These are phyloP conservation scores for Pythium chondricola DNA, from an alignment of 352 stramenopile species.

Conservation along the genomic window DNA sequence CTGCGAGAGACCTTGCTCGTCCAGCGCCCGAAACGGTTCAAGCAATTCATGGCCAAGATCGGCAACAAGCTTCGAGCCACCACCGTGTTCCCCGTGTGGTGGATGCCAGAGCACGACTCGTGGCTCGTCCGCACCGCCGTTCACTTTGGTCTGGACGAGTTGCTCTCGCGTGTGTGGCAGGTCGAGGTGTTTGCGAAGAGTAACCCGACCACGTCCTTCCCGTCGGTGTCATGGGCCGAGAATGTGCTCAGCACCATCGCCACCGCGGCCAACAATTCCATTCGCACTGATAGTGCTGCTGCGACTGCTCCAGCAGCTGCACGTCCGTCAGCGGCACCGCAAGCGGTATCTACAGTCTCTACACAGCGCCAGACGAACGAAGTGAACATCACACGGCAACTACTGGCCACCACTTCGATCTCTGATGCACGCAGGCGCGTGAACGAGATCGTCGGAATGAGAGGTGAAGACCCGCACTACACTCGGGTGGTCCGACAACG, in stretches of 20 bases:
- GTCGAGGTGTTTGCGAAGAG: conserved; percentile 46
- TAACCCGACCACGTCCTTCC: conserved; percentile 37
- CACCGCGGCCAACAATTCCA: not conserved
- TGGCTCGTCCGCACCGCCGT: conserved; percentile 78
- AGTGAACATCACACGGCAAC: not conserved
- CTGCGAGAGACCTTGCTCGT: conserved; percentile 67
- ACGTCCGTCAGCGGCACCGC: not conserved
- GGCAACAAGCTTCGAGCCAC: not conserved
- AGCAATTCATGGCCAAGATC: conserved; percentile 37
- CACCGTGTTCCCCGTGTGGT: conserved; percentile 53
- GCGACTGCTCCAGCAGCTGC: not conserved
- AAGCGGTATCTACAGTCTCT: not conserved
- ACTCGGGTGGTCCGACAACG: conserved; percentile 28
- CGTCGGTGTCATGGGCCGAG: conserved; percentile 67
- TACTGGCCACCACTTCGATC: conserved; percentile 7
- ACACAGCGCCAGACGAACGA: not conserved
- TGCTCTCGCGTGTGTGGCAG: conserved; percentile 61
- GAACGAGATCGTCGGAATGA: conserved; percentile 57
- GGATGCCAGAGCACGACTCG: conserved; percentile 73
- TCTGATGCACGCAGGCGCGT: conserved; percentile 40
- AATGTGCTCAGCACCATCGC: conserved; percentile 41
- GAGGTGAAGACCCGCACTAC: conserved; percentile 53
- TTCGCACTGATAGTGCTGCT: not conserved
- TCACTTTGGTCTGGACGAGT: conserved; percentile 73
- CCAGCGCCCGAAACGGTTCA: conserved; percentile 48